These are phyloP conservation scores for Ophiosphaerella herpotricha DNA, from an alignment of 2,329 filamentous ascomycete genomes.

Conservation along the genomic window DNA sequence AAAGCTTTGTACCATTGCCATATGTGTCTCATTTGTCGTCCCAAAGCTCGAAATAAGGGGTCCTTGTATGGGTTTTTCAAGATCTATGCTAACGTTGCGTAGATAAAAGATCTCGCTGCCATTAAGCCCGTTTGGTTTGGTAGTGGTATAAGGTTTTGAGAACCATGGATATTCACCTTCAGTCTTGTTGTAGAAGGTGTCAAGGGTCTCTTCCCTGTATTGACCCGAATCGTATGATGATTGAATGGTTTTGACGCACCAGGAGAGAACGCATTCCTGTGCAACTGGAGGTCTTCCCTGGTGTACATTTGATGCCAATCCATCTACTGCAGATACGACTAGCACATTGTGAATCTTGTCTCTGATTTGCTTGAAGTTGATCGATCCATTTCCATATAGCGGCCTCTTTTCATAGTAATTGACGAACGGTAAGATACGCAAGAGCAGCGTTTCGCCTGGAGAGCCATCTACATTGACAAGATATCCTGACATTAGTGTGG, in stretches of 20 bases:
- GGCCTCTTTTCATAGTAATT: background rate
- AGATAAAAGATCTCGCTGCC: slow-evolving; percentile 3
- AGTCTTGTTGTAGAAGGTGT: slow-evolving; percentile 13
- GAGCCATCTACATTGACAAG: slow-evolving; percentile 19
- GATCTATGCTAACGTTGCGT: slow-evolving; percentile 8
- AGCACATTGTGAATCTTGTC: slow-evolving; percentile 14
- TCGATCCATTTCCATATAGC: slow-evolving; percentile 16
- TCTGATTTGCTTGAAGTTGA: slow-evolving; percentile 17
- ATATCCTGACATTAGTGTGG: slow-evolving; percentile 26
- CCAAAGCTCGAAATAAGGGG: slow-evolving; percentile 6
- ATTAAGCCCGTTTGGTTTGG: background rate
- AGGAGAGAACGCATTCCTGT: slow-evolving; percentile 27
- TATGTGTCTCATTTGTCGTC: slow-evolving; percentile 4
- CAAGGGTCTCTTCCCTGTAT: slow-evolving; percentile 17
- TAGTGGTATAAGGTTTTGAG: background rate
- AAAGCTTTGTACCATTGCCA: slow-evolving; percentile 1
- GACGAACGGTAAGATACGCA: slow-evolving; percentile 17
- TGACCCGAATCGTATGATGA: slow-evolving; percentile 19
- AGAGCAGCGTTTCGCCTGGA: slow-evolving; percentile 11
- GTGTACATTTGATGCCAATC: slow-evolving; percentile 5
- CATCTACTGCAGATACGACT: slow-evolving; percentile 7
- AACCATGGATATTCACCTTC: slow-evolving; percentile 12
- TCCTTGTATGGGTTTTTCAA: background rate
- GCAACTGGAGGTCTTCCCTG: slow-evolving; percentile 9
- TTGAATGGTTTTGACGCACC: slow-evolving; percentile 28